Evolutionary conservation across 2,329 filamentous ascomycete species (phyloP).

Genomic region (Sporothrix sp.): DNA sequence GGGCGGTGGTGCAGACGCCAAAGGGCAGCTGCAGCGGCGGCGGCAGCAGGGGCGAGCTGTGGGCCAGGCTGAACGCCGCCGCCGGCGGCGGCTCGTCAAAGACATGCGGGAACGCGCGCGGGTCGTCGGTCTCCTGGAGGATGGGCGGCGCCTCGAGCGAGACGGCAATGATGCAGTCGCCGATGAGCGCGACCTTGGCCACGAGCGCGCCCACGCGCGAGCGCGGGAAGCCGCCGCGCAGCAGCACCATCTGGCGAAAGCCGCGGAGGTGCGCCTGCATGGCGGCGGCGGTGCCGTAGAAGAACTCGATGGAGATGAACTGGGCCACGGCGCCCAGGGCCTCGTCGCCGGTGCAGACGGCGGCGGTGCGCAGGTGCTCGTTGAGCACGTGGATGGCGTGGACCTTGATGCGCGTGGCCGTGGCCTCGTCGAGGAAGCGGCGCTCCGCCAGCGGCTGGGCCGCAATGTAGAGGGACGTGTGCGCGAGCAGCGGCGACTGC

Average conservation of each 20-base stretch:
- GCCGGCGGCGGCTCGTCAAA: constrained; percentile 29
- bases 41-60: constrained; percentile 41
- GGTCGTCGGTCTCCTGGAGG: constrained; percentile 25
- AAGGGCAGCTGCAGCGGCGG: constrained; percentile 34
- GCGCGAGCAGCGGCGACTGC: constrained; percentile 35
- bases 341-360: constrained; percentile 27
- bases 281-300: constrained; percentile 35
- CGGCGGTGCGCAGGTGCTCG: constrained; percentile 28
- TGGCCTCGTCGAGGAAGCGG: constrained; percentile 31
- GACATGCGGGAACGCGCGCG: constrained; percentile 26
- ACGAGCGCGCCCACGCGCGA: constrained; percentile 38
- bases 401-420: constrained; percentile 31
- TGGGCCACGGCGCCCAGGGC: constrained; percentile 36
- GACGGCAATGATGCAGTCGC: constrained; percentile 36
- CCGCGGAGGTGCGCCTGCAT: constrained; percentile 37
- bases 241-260: constrained; percentile 37
- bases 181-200: constrained; percentile 37
- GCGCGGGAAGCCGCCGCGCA: constrained; percentile 37
- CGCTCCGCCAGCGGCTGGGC: constrained; percentile 38
- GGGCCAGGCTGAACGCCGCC: constrained; percentile 29
- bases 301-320: constrained; percentile 39
- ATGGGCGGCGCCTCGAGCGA: constrained; percentile 33
- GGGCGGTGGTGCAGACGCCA: constrained; percentile 28
- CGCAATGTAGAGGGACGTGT: constrained; percentile 37
- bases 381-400: constrained; percentile 34